These are phyloP conservation scores for Macrolepiota albuminosa DNA, from an alignment of 768 basidiomycete species.

Conservation along the genomic window DNA sequence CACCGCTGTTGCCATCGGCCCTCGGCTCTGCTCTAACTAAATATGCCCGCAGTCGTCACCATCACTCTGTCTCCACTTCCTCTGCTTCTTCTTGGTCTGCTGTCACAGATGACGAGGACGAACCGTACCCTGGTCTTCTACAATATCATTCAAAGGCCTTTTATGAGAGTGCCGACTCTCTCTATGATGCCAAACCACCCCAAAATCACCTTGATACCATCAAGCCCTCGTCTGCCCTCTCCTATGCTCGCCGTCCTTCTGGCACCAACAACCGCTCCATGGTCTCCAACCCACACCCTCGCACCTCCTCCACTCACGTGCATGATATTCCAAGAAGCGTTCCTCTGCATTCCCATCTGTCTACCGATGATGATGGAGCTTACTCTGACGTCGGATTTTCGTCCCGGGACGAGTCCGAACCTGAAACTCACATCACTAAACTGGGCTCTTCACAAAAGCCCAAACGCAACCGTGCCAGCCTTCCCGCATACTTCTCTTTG, in stretches of 20 bases:
- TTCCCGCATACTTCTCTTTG: slow-evolving; percentile 74
- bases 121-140: slow-evolving; percentile 29
- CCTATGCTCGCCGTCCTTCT: slow-evolving; percentile 67
- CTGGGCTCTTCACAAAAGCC: slow-evolving; percentile 36
- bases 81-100: slow-evolving; percentile 66
- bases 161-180: slow-evolving; percentile 34
- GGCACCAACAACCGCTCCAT: slow-evolving; percentile 64
- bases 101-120: slow-evolving; percentile 61
- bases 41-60: slow-evolving; percentile 38
- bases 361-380: slow-evolving; percentile 42
- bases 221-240: slow-evolving; percentile 40
- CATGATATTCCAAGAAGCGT: slow-evolving; percentile 38
- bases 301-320: slow-evolving; percentile 39
- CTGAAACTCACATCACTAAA: slow-evolving; percentile 25
- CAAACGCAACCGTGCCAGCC: slow-evolving; percentile 63
- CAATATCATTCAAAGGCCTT: slow-evolving; percentile 28
- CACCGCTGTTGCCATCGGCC: slow-evolving; percentile 61
- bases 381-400: slow-evolving; percentile 36
- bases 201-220: slow-evolving; percentile 29
- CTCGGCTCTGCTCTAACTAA: slow-evolving; percentile 50
- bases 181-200: slow-evolving; percentile 38
- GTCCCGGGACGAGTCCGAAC: slow-evolving; percentile 32
- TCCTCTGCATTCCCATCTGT: slow-evolving; percentile 33
- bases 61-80: slow-evolving; percentile 57
- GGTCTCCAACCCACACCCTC: slow-evolving; percentile 51